Evolutionary conservation across 140 eudicot species (phyloP).

Genomic region (Artemisia princeps): DNA sequence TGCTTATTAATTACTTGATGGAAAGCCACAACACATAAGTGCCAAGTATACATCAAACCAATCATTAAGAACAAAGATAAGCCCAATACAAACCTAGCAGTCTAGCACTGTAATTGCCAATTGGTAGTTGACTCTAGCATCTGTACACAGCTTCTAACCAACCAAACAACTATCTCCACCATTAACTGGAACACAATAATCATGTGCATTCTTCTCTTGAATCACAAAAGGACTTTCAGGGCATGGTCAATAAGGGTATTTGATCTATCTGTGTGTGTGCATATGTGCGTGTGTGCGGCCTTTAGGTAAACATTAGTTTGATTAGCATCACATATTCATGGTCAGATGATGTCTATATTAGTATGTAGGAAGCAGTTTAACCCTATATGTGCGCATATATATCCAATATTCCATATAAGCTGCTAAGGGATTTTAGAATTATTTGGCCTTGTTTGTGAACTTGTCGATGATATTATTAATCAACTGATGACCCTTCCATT

Average conservation of each 20-base stretch:
- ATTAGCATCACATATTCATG: not conserved
- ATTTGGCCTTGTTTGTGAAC: not conserved
- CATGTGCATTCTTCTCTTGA: not conserved
- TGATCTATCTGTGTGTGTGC: not conserved
- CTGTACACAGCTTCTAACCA: not conserved
- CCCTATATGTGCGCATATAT: not conserved
- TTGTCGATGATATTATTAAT: not conserved
- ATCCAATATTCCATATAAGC: not conserved
- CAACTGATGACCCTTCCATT: not conserved
- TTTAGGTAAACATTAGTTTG: not conserved
- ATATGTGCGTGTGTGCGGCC: not conserved
- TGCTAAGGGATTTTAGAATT: not conserved
- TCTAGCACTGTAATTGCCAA: not conserved
- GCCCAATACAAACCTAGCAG: no score
- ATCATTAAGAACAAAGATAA: no score
- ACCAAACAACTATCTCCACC: not conserved
- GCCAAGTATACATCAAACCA: no score
- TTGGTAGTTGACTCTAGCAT: not conserved
- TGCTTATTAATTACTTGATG: no score
- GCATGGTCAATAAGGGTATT: not conserved
- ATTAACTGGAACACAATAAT: not conserved
- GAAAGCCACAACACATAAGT: no score
- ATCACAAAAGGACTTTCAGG: not conserved
- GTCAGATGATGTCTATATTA: not conserved
- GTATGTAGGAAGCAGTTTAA: not conserved